These are phyloP conservation scores for Daldinia grandis DNA, from an alignment of 495 filamentous ascomycete genomes.

Conservation along the genomic window DNA sequence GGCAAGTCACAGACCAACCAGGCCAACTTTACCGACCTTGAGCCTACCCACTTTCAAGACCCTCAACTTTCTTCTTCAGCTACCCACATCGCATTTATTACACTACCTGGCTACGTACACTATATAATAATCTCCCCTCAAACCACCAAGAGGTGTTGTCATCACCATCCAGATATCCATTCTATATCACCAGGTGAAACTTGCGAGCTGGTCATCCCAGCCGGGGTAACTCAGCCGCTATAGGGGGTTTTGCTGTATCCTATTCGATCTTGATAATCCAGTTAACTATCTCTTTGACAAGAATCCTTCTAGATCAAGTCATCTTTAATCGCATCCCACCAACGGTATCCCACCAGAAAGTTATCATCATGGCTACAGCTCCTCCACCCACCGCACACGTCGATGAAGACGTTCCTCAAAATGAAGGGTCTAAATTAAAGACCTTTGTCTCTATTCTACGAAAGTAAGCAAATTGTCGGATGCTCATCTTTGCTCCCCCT, in stretches of 20 bases:
- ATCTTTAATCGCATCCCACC: constrained; percentile 1
- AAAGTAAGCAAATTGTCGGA: constrained; percentile 63
- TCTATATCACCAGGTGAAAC: constrained; percentile 8
- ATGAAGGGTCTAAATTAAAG: constrained; percentile 83
- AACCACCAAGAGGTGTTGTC: constrained; percentile 13
- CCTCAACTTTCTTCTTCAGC: constrained; percentile 15
- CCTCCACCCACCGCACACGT: constrained; percentile 29
- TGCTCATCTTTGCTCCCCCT: neutral
- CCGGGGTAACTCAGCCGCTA: constrained; percentile 27
- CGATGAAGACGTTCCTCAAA: constrained; percentile 70
- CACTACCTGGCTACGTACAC: neutral
- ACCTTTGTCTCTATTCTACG: constrained; percentile 84
- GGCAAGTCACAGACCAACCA: no score
- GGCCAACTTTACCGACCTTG: neutral
- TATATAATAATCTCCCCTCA: constrained; percentile 1
- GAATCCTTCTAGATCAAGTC: constrained; percentile 1
- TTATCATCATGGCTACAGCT: constrained; percentile 41
- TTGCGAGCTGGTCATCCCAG: constrained; percentile 29
- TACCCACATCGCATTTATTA: constrained; percentile 1
- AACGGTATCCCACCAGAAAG: neutral
- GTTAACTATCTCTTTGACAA: neutral
- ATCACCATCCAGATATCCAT: constrained; percentile 19
- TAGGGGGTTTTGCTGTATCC: constrained; percentile 5
- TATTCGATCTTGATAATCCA: constrained; percentile 2
- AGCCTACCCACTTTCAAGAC: constrained; percentile 35